Percentiles rank a stretch among this genome's conserved stretches.
phyloP scores from a whole-genome alignment of 768 basidiomycete species.

The Psilocybe cubensis region DNA sequence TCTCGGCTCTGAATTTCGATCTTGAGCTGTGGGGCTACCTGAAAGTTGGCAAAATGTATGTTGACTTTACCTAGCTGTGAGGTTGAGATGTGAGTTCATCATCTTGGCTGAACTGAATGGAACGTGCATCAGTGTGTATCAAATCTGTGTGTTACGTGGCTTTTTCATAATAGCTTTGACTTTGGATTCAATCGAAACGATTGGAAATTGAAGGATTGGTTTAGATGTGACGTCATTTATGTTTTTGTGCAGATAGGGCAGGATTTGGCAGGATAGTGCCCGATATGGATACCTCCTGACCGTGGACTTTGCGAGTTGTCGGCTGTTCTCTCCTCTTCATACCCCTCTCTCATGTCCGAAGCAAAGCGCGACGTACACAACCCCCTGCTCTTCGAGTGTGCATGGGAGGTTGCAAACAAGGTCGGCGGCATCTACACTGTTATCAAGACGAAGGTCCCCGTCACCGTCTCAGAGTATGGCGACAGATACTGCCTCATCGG shows the following conservation, averaged over 20 bases:
- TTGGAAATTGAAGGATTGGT: too few relatives aligned
- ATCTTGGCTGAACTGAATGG: too few relatives aligned
- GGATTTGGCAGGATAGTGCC: slow-evolving; percentile 19
- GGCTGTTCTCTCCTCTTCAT: slow-evolving; percentile 16
- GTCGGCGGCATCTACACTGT: slow-evolving; percentile 99
- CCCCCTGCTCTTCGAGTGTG: slow-evolving; percentile 89
- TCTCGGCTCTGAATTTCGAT: too few relatives aligned
- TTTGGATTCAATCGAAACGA: too few relatives aligned
- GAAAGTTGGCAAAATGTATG: too few relatives aligned
- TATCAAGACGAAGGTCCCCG: slow-evolving; percentile 99
- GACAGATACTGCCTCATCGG: slow-evolving; percentile 96
- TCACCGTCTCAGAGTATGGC: slow-evolving; percentile 95
- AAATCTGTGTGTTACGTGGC: too few relatives aligned
- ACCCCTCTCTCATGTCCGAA: slow-evolving; percentile 34
- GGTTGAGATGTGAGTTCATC: too few relatives aligned
- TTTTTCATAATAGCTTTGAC: too few relatives aligned
- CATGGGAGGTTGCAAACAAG: slow-evolving; percentile 99
- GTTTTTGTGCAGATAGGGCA: slow-evolving; percentile 11
- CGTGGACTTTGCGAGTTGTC: background rate
- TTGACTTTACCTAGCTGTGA: too few relatives aligned
- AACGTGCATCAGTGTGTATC: too few relatives aligned
- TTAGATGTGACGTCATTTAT: too few relatives aligned
- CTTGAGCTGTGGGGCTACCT: too few relatives aligned
- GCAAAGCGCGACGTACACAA: slow-evolving; percentile 74
- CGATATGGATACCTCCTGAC: slow-evolving; percentile 19